Conservation (phyloP, 2,329 filamentous ascomycete species). For the Blastomyces silverae region DNA sequence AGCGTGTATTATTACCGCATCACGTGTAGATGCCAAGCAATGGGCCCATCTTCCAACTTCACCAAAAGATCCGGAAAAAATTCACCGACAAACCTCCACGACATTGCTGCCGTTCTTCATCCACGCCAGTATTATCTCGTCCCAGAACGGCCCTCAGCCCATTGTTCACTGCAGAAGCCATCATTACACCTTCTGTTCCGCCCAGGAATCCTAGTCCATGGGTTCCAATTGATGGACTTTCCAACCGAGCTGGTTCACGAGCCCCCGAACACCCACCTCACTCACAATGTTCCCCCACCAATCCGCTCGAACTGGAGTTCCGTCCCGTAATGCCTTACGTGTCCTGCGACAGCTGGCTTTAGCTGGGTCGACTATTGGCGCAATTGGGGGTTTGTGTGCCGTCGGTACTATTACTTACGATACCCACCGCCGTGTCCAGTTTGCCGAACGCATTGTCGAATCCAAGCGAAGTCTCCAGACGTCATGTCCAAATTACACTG, state of each 20-base stretch:
- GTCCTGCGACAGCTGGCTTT: slow-evolving; percentile 36
- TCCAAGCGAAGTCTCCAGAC: slow-evolving; percentile 40
- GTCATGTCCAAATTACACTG: slow-evolving; percentile 39
- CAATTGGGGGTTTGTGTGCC: slow-evolving; percentile 36
- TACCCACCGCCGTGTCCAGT: slow-evolving; percentile 35
- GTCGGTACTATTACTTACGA: slow-evolving; percentile 40
- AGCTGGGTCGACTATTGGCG: slow-evolving; percentile 28
- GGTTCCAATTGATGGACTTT: slow-evolving; percentile 3
- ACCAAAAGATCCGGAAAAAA: background rate
- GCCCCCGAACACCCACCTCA: background rate
- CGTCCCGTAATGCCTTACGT: slow-evolving; percentile 42
- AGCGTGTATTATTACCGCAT: background rate
- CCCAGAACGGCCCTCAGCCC: background rate
- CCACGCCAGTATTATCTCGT: background rate
- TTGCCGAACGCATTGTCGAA: slow-evolving; percentile 41
- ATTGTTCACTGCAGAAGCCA: background rate
- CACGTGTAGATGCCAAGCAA: slow-evolving; percentile 1
- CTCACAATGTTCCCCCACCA: slow-evolving; percentile 23
- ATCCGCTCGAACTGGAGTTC: slow-evolving; percentile 33
- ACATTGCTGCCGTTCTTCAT: background rate
- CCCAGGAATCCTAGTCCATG: background rate
- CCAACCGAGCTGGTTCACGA: background rate
- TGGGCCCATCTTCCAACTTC: background rate
- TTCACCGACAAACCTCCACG: background rate
- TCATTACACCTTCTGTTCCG: background rate